Evolutionary conservation across 148 eudicot genomes (phyloP).

Genomic region (Heliosperma pusillum): DNA sequence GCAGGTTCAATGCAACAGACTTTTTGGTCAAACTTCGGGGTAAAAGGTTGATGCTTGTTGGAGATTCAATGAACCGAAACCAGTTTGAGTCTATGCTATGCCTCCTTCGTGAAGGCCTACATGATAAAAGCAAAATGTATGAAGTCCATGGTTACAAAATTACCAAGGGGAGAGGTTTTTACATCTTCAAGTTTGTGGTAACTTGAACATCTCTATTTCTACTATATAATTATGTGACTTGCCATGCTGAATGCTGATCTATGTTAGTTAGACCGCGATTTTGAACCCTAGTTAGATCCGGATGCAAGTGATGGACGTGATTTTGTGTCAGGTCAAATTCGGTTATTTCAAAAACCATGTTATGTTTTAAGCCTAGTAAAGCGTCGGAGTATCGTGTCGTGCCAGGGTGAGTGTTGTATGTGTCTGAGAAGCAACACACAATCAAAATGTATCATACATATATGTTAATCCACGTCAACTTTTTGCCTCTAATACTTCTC

Average conservation of each 20-base stretch:
- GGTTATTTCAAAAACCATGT: not conserved
- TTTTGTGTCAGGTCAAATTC: not conserved
- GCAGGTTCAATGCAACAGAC: constrained; percentile 82
- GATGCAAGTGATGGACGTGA: not conserved
- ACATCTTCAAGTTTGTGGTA: constrained; percentile 86
- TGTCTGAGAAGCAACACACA: not conserved
- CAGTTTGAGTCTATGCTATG: constrained; percentile 94
- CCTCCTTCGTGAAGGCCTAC: constrained; percentile 68
- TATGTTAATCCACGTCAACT: not conserved
- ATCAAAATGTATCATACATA: not conserved
- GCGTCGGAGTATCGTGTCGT: not conserved
- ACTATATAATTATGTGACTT: not conserved
- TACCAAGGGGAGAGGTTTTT: constrained; percentile 90
- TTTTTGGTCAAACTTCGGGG: constrained; percentile 76
- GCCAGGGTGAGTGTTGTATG: not conserved
- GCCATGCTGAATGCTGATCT: not conserved
- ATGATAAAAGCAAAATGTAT: constrained; percentile 76
- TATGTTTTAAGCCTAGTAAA: not conserved
- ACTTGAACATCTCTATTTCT: constrained; percentile 4
- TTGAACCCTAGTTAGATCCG: not conserved
- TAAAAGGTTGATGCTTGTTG: constrained; percentile 79
- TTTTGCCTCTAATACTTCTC: not conserved
- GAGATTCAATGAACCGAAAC: constrained; percentile 95
- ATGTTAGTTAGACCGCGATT: not conserved
- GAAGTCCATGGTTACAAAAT: constrained; percentile 88